Percentiles rank a stretch among this genome's conserved stretches.
phyloP scores from a whole-genome alignment of 2,329 filamentous ascomycete genomes.

The Neonectria coccinea region DNA sequence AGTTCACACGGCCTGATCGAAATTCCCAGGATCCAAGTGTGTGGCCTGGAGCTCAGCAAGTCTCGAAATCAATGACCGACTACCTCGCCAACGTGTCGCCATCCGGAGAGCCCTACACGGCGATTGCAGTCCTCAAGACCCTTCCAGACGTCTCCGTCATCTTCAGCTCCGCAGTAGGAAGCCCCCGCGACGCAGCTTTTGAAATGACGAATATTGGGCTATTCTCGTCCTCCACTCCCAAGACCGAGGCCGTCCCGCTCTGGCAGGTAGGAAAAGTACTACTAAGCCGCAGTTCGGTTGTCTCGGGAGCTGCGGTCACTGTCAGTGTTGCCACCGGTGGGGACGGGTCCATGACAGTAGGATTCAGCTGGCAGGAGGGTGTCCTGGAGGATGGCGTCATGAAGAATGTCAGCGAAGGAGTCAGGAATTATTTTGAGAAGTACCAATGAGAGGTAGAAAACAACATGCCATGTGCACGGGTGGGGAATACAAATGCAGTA shows the following conservation, averaged over 20 bases:
- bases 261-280: slow-evolving; percentile 53
- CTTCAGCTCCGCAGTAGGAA: slow-evolving; percentile 53
- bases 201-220: slow-evolving; percentile 61
- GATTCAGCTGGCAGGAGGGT: slow-evolving; percentile 55
- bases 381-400: slow-evolving; percentile 26
- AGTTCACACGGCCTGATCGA: slow-evolving; percentile 10
- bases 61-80: slow-evolving; percentile 2
- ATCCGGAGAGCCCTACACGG: slow-evolving; percentile 32
- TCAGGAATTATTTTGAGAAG: background rate
- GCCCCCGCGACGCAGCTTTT: slow-evolving; percentile 51
- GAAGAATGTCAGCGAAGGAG: background rate
- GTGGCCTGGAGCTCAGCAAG: slow-evolving; percentile 15
- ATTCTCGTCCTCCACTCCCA: slow-evolving; percentile 37
- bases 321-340: slow-evolving; percentile 56
- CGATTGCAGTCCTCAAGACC: slow-evolving; percentile 52
- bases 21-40: background rate
- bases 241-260: slow-evolving; percentile 27
- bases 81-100: slow-evolving; percentile 30
- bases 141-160: slow-evolving; percentile 54
- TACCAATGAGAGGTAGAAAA: too few relatives aligned
- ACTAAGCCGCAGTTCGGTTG: slow-evolving; percentile 54
- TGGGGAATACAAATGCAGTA: too few relatives aligned
- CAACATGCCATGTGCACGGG: too few relatives aligned
- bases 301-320: slow-evolving; percentile 50
- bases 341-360: slow-evolving; percentile 56